Evolutionary conservation across 108 stramenopile species (phyloP), one percentile per base, ranked within the genome.

Genomic region (Stephanodiscus triporus): DNA sequence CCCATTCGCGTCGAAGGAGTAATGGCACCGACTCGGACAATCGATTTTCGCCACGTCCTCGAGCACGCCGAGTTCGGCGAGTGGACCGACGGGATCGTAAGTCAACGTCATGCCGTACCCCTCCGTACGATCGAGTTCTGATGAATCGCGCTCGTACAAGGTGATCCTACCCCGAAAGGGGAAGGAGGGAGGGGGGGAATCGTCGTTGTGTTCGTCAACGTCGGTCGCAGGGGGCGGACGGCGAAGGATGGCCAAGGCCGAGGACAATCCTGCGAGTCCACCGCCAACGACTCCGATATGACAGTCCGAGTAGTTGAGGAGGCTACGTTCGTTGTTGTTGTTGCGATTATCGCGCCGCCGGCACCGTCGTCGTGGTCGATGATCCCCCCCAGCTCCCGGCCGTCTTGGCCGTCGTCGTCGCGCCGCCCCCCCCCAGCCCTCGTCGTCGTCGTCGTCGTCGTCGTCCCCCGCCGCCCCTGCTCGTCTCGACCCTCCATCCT

Each of bases 91-190:
- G 2, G 91, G 88, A 77, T 95, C 84, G 72, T 95, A 95, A 10
- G 89, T 88, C 6, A 95, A 60, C 0, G 94, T 95, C 81, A 95
- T 69, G 10, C 94, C 94, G 61, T 93, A 95, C 13, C 94, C 94
- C 76, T 95, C 89, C 65, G 81, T 74, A 29, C 86, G 84, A 60
- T 78, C 66, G 43, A 16, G 14, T 4, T 45, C 14, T 0, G 43
- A 14, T 6, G 55, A 43, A 70, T 92, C 90, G 0, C 90, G 84
- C 73, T 95, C 94, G 76, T 81, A 91, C 10, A 95, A 62, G 9
- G 66, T 65, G 9, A 95, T 74, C 27, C 78, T 70, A 11, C 66
- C 66, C 8, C 26, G 38, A 48, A 74, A 40, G n/a, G n/a, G 37
- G 16, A 16, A 16, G 43, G 43, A 27, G n/a, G n/a, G 37, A 16